phyloP scores from a whole-genome alignment of 75 land plant genomes.

The Pinus tabuliformis region DNA sequence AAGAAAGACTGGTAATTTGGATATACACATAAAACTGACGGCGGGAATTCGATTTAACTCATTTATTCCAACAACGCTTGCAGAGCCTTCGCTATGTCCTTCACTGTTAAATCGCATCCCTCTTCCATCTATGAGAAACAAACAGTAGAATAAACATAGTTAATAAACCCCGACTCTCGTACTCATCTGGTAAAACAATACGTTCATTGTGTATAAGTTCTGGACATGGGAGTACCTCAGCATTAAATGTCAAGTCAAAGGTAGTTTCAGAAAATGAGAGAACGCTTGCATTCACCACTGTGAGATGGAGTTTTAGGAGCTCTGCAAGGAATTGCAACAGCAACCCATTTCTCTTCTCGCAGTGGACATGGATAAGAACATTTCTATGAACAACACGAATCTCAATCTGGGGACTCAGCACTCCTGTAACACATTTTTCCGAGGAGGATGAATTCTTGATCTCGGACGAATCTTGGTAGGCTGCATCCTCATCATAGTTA shows the following conservation, averaged over 20 bases:
- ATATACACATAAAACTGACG: background rate
- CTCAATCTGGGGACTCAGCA: no score
- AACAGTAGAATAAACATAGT: background rate
- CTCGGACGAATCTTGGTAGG: no score
- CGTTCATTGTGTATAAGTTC: no score
- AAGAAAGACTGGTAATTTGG: no score
- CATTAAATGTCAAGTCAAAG: background rate
- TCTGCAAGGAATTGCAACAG: no score
- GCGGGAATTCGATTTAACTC: background rate
- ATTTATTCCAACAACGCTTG: background rate
- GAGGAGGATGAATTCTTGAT: no score
- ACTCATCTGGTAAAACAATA: no score
- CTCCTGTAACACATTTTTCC: no score
- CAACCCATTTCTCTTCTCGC: no score
- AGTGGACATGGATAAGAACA: no score
- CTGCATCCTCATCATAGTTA: background rate
- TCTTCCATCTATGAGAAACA: background rate
- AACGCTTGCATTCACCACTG: conserved; percentile 35
- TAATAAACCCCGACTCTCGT: no score
- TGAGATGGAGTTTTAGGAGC: conserved; percentile 38
- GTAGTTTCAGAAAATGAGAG: conserved; percentile 37
- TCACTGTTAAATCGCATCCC: background rate
- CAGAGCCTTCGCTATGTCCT: background rate
- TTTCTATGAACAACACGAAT: no score
- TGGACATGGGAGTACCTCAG: conserved; percentile 35